Evolutionary conservation across 2,329 filamentous ascomycete genomes (phyloP).

Genomic region (Arachnopeziza araneosa): DNA sequence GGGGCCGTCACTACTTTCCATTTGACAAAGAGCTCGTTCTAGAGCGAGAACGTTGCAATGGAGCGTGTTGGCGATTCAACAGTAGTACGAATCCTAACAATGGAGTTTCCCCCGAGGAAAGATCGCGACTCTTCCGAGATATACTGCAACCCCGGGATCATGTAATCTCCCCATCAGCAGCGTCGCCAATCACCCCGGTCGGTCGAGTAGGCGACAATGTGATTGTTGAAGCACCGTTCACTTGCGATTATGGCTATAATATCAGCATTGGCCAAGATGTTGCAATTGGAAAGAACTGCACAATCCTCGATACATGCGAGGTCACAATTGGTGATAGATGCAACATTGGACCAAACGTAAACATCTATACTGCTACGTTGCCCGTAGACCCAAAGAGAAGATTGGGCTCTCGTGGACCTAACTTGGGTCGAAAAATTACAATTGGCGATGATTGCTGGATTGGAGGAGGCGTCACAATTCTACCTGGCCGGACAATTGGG

Average conservation of each 20-base stretch:
- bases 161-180: slow-evolving; percentile 49
- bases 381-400: slow-evolving; percentile 68
- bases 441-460: slow-evolving; percentile 72
- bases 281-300: slow-evolving; percentile 75
- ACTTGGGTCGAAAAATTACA: slow-evolving; percentile 63
- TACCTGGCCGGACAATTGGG: slow-evolving; percentile 48
- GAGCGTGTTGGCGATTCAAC: slow-evolving; percentile 81
- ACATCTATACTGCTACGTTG: slow-evolving; percentile 71
- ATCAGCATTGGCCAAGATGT: slow-evolving; percentile 82
- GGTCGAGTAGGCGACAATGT: slow-evolving; percentile 69
- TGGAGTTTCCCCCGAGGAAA: slow-evolving; percentile 63
- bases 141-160: slow-evolving; percentile 61
- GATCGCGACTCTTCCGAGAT: slow-evolving; percentile 63
- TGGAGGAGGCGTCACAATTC: slow-evolving; percentile 56
- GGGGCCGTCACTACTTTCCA: slow-evolving; percentile 71
- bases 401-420: slow-evolving; percentile 67
- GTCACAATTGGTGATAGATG: slow-evolving; percentile 76
- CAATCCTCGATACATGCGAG: slow-evolving; percentile 78
- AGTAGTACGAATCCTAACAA: slow-evolving; percentile 70
- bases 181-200: slow-evolving; percentile 45
- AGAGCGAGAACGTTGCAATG: slow-evolving; percentile 79
- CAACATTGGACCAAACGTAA: slow-evolving; percentile 78
- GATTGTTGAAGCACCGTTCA: slow-evolving; percentile 81
- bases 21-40: slow-evolving; percentile 72
- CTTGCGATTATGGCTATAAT: slow-evolving; percentile 94